These are phyloP conservation scores for Ogataea paraovalis DNA, from an alignment of 805 yeast species.

Conservation along the genomic window DNA sequence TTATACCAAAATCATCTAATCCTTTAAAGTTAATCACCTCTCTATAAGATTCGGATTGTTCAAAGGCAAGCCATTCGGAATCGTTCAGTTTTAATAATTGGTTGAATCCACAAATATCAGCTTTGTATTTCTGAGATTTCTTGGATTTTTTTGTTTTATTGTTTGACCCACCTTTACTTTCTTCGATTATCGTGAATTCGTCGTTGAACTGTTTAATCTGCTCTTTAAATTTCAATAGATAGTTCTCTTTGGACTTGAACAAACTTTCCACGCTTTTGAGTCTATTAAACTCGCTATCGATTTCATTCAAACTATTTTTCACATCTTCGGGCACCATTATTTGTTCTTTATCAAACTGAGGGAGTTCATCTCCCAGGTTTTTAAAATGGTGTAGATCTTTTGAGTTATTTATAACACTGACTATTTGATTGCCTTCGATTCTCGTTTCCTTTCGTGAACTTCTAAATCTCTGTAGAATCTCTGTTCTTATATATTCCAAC, in stretches of 20 bases:
- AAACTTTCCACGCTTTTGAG: constrained; percentile 14
- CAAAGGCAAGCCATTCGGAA: constrained; percentile 21
- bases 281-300: constrained; percentile 18
- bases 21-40: constrained; percentile 5
- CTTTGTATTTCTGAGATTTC: constrained; percentile 20
- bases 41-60: constrained; percentile 9
- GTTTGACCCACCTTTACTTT: constrained; percentile 5
- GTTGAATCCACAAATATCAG: constrained; percentile 56
- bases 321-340: constrained; percentile 4
- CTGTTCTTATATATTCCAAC: constrained; percentile 33
- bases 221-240: constrained; percentile 34
- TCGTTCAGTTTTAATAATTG: constrained; percentile 15
- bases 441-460: constrained; percentile 5
- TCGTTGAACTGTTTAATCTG: constrained; percentile 37
- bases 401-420: constrained; percentile 15
- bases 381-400: constrained; percentile 20
- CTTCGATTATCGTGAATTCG: constrained; percentile 18
- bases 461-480: constrained; percentile 21
- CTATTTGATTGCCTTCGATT: constrained; percentile 11
- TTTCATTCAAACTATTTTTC: constrained; percentile 12
- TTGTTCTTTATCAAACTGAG: constrained; percentile 31
- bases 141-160: constrained; percentile 14
- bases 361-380: constrained; percentile 37
- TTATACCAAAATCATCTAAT: constrained; percentile 9
- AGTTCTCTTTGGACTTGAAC: constrained; percentile 14